These are phyloP conservation scores for Penicillium sp. DNA, from an alignment of 2,329 filamentous ascomycete species.

Conservation along the genomic window DNA sequence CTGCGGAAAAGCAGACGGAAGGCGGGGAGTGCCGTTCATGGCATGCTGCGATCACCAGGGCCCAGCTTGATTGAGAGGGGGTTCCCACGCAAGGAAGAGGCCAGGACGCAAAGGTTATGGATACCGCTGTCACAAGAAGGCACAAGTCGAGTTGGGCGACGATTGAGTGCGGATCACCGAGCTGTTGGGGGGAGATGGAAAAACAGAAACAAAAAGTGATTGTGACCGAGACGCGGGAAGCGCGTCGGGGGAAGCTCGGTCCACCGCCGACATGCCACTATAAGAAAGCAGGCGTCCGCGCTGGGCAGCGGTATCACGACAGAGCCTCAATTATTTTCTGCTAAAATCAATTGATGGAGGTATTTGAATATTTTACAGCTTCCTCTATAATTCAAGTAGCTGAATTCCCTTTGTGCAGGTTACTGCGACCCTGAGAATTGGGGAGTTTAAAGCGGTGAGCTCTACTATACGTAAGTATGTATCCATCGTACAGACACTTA, in stretches of 20 bases:
- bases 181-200: background rate
- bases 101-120: background rate
- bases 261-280: slow-evolving; percentile 23
- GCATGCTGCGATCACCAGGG: slow-evolving; percentile 56
- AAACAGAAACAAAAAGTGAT: slow-evolving; percentile 25
- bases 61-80: slow-evolving; percentile 13
- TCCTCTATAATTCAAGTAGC: too few relatives aligned
- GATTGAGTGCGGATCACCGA: background rate
- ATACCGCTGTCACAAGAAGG: background rate
- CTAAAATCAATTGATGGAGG: too few relatives aligned
- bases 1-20: slow-evolving; percentile 79
- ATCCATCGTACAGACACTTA: too few relatives aligned
- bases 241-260: slow-evolving; percentile 30
- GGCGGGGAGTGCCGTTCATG: slow-evolving; percentile 82
- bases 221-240: slow-evolving; percentile 31
- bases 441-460: background rate
- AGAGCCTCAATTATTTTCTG: background rate
- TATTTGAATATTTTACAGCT: too few relatives aligned
- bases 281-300: too few relatives aligned
- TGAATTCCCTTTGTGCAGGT: background rate
- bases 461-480: too few relatives aligned
- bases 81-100: slow-evolving; percentile 1
- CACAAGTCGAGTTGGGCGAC: background rate
- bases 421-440: background rate
- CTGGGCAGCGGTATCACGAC: too few relatives aligned